Base-by-base conservation (phyloP, 1,284 basidiomycete species). In the Naganishia sp. region DNA sequence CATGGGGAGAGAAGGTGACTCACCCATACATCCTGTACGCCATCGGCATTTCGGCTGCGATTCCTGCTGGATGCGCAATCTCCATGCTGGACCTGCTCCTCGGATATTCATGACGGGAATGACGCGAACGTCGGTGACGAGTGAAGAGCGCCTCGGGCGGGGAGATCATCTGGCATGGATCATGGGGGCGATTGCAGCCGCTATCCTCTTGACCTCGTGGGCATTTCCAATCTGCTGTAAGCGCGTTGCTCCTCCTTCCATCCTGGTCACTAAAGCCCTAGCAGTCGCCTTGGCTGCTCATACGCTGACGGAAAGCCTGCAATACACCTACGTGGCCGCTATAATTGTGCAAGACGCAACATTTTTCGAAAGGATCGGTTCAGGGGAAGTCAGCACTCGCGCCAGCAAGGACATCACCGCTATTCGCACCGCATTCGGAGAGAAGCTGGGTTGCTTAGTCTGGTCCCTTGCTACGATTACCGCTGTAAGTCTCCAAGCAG, bases 301-400 rank as follows among this genome's bases (percentile, higher is more conserved):
- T 16, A 69, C 75, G 23, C 72, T 81, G 36, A 75, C 76, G 6
- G 70, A 75, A 39, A 63, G 74, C 16, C 71, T 84, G 43, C 77
- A 81, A 52, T 76, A 81, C 64, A 71, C 73, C 36, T 83, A 83
- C 56, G 77, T 82, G 9, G 73, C 73, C 31, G 73, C 80, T 2
- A 77, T 82, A 7, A 73, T 83, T 1, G 74, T 78, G 6, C 81
- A 82, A 63, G 81, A 83, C 88, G 94, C 77, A 90, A 88, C 90
- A 9, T 98, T 86, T 81, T 97, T 98, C 75, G 95, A 98, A 76
- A 86, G 88, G n/a, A 86, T 97, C 65, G 94, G 95, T 25, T 89
- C 94, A 5, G 95, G 95, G 67, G 95, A 98, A 79, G 87, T 99
- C 49, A 90, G 95, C 1, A 96, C 94, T 0, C 88, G 94, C 63